A percentile compares a stretch with the other conserved stretches of the same genome.
Conservation (phyloP, 2,329 filamentous ascomycete genomes). For the Cercospora nicotianae region DNA sequence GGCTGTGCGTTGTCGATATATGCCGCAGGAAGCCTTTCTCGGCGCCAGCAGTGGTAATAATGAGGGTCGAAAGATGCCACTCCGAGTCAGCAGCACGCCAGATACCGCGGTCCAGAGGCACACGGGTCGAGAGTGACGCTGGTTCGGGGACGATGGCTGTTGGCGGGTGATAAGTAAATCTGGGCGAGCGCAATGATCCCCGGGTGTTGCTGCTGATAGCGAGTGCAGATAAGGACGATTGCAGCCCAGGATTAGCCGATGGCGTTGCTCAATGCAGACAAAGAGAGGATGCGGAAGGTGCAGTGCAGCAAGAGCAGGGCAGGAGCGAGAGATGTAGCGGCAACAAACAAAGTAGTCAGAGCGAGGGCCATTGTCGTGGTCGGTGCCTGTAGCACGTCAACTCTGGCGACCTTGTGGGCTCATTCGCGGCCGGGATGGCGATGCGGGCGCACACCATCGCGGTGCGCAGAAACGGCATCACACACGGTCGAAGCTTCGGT, state of each 20-base stretch:
- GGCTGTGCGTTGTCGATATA: background rate
- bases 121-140: background rate
- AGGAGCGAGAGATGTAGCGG: background rate
- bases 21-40: background rate
- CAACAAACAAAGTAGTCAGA: background rate
- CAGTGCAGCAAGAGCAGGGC: background rate
- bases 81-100: background rate
- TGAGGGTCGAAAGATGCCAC: background rate
- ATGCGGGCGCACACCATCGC: background rate
- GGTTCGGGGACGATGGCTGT: background rate
- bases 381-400: constrained; percentile 1
- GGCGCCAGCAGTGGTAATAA: background rate
- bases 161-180: background rate
- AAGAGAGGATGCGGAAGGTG: background rate
- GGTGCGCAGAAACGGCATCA: background rate
- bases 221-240: background rate
- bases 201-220: background rate
- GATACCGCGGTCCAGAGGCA: background rate
- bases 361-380: background rate
- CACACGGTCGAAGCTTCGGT: background rate
- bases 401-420: background rate
- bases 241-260: background rate
- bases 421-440: background rate
- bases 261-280: background rate
- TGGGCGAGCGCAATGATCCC: background rate